Evolutionary conservation across 805 yeast genomes (phyloP).

Genomic region (Ogataea kodamae): DNA sequence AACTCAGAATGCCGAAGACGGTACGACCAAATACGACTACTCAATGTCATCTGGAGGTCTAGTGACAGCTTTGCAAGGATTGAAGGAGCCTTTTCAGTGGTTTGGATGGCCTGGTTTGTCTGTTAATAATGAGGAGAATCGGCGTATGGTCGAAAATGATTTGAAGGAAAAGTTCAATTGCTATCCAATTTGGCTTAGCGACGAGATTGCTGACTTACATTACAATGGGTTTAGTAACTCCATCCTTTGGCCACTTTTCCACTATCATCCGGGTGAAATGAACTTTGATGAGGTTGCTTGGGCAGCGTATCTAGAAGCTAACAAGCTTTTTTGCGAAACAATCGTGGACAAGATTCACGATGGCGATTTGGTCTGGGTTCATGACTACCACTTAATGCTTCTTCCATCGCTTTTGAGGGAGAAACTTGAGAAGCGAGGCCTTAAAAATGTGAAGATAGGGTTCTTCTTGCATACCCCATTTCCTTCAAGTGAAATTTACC

Average conservation of each 20-base stretch:
- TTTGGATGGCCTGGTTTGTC: slow-evolving; percentile 98
- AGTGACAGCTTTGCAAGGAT: slow-evolving; percentile 91
- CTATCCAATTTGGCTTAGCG: slow-evolving; percentile 82
- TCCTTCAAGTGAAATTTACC: slow-evolving; percentile 94
- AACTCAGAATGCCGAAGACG: slow-evolving; percentile 7
- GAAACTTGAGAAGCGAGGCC: slow-evolving; percentile 43
- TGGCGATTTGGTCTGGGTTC: slow-evolving; percentile 94
- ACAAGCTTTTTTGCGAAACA: slow-evolving; percentile 71
- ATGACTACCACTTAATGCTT: slow-evolving; percentile 95
- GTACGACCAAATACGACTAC: slow-evolving; percentile 67
- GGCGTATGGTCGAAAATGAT: slow-evolving; percentile 63
- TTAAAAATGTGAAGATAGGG: slow-evolving; percentile 70
- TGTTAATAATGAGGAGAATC: slow-evolving; percentile 67
- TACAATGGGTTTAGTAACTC: slow-evolving; percentile 95
- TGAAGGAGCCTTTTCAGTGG: slow-evolving; percentile 92
- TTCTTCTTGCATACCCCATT: slow-evolving; percentile 97
- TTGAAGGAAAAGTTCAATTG: slow-evolving; percentile 78
- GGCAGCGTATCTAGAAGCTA: slow-evolving; percentile 96
- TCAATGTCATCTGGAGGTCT: slow-evolving; percentile 96
- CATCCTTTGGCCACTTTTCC: slow-evolving; percentile 96
- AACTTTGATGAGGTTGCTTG: slow-evolving; percentile 96
- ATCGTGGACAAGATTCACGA: slow-evolving; percentile 69
- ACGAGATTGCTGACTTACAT: slow-evolving; percentile 90
- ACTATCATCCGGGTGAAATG: slow-evolving; percentile 99
- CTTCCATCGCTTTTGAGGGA: slow-evolving; percentile 83